Percentiles rank a stretch among this genome's conserved stretches.
Evolutionary conservation across 2,329 filamentous ascomycete genomes (phyloP).

Genomic region (Paecilomyces fulvus): DNA sequence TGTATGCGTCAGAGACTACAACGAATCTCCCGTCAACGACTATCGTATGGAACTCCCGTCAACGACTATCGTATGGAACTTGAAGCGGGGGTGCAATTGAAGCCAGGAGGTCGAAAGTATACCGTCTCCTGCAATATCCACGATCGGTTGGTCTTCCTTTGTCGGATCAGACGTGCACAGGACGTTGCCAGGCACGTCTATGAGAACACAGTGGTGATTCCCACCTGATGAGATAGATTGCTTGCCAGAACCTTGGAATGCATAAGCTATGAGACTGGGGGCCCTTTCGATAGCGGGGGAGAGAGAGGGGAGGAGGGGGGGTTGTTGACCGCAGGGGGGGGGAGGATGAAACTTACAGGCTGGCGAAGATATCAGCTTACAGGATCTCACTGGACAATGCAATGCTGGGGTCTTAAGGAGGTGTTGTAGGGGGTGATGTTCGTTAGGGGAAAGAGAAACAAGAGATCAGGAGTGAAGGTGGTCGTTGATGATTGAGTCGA

Average conservation of each 20-base stretch:
- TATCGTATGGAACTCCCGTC: neutral
- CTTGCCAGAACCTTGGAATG: neutral
- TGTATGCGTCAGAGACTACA: neutral
- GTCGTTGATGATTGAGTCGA: neutral
- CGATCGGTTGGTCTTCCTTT: neutral
- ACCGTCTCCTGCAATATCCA: neutral
- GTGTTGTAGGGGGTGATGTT: neutral
- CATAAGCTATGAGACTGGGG: neutral
- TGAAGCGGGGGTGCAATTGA: neutral
- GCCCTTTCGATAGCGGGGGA: neutral
- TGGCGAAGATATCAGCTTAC: constrained; percentile 3
- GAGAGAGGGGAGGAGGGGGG: constrained; percentile 5
- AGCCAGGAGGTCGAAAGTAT: neutral
- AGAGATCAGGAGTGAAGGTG: neutral
- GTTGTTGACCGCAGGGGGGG: constrained; percentile 1
- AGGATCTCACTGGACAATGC: constrained; percentile 2
- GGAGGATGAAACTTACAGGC: constrained; percentile 1
- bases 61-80: neutral
- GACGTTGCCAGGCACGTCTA: neutral
- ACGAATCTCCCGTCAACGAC: neutral
- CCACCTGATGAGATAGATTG: neutral
- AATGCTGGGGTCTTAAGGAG: neutral
- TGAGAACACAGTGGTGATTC: neutral
- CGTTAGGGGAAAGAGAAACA: neutral
- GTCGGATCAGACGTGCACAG: neutral